Evolutionary conservation across 1,284 basidiomycete genomes (phyloP), one percentile per base, ranked within the genome.

Genomic region (Fomitopsis pinicola): DNA sequence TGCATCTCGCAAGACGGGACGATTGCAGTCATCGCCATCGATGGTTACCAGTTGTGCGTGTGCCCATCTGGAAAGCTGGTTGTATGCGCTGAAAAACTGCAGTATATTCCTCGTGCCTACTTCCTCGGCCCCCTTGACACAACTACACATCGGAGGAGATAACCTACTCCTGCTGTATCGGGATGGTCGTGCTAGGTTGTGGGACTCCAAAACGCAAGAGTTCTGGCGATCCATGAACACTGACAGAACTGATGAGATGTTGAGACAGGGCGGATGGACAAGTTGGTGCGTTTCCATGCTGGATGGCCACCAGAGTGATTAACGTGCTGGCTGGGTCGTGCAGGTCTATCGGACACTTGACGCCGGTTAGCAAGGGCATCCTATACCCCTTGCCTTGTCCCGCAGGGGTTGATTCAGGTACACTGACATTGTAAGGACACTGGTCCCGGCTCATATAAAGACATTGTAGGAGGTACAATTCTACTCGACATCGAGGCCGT

Each of bases 191-290:
- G 91, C 92, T 2, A 80, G 97, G 35, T 76, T 96, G 1, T 99
- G 97, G 95, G 92, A 97, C 71, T 77, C 91, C n/a, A 84, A 86
- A 62, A 90, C 88, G 0, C 83, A 85, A 57, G 95, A 97, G 70
- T 90, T 98, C 67, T 85, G 94, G 78, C 79, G 95, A 44, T 92
- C 94, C 0, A 92, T 94, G 78, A 83, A 81, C 3, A 70, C 81
- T 2, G 89, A 90, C 46, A 94, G 92, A 68, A 92, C 89, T 0
- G 82, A 86, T 57, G 92, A 94, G 57, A 79, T 95, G 62, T 69
- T 97, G 3, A 73, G 73, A 1, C 82, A 89, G 63, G 87, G 87
- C 1, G 82, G 81, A 0, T 97, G 94, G 95, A 75, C 75, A 15
- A 81, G 87, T 60, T 72, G 91, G 92, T 91, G 67, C 66, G 85